Evolutionary conservation across 257 asterid genomes (phyloP).

Genomic region (Fraxinus pennsylvanica): DNA sequence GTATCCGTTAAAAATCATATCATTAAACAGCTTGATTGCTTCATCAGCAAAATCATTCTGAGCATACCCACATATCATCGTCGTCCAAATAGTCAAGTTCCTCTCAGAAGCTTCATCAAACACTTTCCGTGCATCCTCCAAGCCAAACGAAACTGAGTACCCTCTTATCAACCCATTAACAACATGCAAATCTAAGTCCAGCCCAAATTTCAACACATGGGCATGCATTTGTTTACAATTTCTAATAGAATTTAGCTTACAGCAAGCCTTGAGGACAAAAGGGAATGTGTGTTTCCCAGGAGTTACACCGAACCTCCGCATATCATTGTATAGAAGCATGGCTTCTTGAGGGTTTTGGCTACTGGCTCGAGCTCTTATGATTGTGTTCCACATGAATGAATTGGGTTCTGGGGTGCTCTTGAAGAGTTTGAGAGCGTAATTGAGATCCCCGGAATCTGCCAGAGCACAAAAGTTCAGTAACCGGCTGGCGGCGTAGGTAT

Average conservation of each 20-base stretch:
- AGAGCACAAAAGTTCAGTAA: slow-evolving; percentile 75
- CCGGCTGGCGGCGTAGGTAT: slow-evolving; percentile 76
- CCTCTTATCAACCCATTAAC: slow-evolving; percentile 61
- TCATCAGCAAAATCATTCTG: slow-evolving; percentile 51
- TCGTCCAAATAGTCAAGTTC: slow-evolving; percentile 71
- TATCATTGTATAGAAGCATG: slow-evolving; percentile 43
- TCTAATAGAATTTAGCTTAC: slow-evolving; percentile 26
- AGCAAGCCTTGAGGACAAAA: slow-evolving; percentile 75
- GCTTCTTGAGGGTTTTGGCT: slow-evolving; percentile 43
- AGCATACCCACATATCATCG: slow-evolving; percentile 79
- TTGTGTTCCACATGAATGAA: slow-evolving; percentile 87
- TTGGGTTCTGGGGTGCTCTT: slow-evolving; percentile 41
- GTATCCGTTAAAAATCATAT: slow-evolving; percentile 53
- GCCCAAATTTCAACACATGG: slow-evolving; percentile 58
- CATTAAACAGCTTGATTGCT: slow-evolving; percentile 57
- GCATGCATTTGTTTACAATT: slow-evolving; percentile 59
- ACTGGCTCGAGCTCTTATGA: slow-evolving; percentile 67
- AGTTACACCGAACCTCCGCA: slow-evolving; percentile 47
- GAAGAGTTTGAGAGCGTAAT: slow-evolving; percentile 59
- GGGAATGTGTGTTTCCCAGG: slow-evolving; percentile 86
- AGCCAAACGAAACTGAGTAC: slow-evolving; percentile 52
- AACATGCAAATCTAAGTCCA: slow-evolving; percentile 61
- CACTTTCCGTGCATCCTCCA: slow-evolving; percentile 53
- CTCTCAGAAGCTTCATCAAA: slow-evolving; percentile 59
- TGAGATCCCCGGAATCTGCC: slow-evolving; percentile 55